Percentiles rank a stretch among this genome's conserved stretches.
These are phyloP conservation scores for Trichosanthes truncata DNA, from an alignment of 306 rosid species.

Conservation along the genomic window DNA sequence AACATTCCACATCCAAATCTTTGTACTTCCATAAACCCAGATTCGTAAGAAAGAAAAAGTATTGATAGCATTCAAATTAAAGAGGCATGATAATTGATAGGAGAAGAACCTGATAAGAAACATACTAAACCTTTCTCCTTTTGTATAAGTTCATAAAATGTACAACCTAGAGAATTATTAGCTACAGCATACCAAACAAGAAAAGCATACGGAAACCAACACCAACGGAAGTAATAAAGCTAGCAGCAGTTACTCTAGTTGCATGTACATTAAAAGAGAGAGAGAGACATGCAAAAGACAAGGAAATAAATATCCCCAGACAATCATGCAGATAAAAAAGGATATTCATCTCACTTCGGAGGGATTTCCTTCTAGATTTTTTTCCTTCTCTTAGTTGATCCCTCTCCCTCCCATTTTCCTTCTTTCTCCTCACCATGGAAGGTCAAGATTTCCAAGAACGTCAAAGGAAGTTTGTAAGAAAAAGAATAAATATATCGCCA, in stretches of 20 bases:
- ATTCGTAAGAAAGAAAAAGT: neutral
- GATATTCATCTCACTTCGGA: neutral
- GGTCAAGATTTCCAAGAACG: neutral
- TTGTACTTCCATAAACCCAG: neutral
- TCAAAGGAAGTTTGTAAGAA: neutral
- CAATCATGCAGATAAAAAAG: neutral
- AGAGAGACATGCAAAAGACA: neutral
- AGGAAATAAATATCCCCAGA: neutral
- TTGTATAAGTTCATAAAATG: neutral
- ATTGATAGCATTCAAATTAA: neutral
- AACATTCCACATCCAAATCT: neutral
- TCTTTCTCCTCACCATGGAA: neutral
- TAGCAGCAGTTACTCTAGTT: neutral
- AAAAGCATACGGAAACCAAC: neutral
- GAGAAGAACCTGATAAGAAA: neutral
- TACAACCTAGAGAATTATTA: neutral
- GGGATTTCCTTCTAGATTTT: neutral
- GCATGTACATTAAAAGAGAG: neutral
- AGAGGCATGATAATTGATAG: neutral
- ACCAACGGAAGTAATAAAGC: neutral
- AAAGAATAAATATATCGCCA: neutral
- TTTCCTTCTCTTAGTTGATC: neutral
- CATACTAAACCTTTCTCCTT: neutral
- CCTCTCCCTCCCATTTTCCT: neutral
- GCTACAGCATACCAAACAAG: neutral